These are phyloP conservation scores for Vicia sativa DNA, from an alignment of 306 rosid genomes.

Conservation along the genomic window DNA sequence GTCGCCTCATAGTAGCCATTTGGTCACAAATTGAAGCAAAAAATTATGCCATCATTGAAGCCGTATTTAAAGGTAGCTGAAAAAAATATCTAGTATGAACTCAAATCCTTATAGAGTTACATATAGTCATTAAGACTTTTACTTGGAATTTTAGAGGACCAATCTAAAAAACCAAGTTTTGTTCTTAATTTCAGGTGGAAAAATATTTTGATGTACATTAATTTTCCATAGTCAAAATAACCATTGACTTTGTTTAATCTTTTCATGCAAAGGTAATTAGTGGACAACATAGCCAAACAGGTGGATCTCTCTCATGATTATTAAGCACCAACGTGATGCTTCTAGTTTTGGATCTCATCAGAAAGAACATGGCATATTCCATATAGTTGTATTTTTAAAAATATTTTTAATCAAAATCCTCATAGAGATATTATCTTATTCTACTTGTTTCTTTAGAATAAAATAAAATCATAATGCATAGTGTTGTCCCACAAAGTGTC, in stretches of 20 bases:
- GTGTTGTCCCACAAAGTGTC: slow-evolving; percentile 40
- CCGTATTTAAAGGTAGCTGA: slow-evolving; percentile 43
- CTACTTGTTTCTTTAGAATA: not conserved
- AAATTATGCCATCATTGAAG: slow-evolving; percentile 37
- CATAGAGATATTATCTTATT: not conserved
- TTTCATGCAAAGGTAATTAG: slow-evolving; percentile 22
- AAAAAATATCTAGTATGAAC: not conserved
- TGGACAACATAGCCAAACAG: slow-evolving; percentile 36
- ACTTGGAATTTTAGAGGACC: not conserved
- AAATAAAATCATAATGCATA: not conserved
- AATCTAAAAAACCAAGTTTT: not conserved
- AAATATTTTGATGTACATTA: slow-evolving; percentile 1
- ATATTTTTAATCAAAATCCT: not conserved
- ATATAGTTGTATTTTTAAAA: not conserved
- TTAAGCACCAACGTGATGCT: slow-evolving; percentile 30
- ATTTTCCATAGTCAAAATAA: slow-evolving; percentile 17
- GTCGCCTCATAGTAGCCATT: not conserved
- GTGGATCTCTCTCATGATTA: slow-evolving; percentile 43
- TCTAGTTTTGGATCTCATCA: slow-evolving; percentile 25
- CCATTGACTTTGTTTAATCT: slow-evolving; percentile 34
- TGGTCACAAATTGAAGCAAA: slow-evolving; percentile 17
- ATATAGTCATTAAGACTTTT: slow-evolving; percentile 14
- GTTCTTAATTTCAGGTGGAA: not conserved
- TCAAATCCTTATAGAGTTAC: slow-evolving; percentile 1
- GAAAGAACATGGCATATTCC: slow-evolving; percentile 32